Percentiles rank a stretch among this genome's conserved stretches.
phyloP scores from a whole-genome alignment of 192 early-diverging fungal species.

The Kickxella alabastrina region DNA sequence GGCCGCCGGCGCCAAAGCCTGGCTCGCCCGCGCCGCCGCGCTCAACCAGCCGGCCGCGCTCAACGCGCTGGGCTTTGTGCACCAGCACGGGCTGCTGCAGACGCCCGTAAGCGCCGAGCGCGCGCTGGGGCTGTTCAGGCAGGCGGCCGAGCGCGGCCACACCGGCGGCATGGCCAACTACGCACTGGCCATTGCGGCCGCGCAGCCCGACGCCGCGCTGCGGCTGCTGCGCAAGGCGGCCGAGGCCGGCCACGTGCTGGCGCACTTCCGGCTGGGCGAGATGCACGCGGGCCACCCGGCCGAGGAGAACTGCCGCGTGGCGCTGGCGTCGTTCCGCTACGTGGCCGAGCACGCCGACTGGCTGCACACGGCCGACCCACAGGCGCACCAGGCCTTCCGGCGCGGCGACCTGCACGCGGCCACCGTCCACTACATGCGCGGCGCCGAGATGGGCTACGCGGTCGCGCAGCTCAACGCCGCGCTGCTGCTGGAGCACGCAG shows the following conservation, averaged over 20 bases:
- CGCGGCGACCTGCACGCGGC: constrained; percentile 68
- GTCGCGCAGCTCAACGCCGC: constrained; percentile 88
- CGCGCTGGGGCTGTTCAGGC: constrained; percentile 62
- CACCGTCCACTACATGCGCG: constrained; percentile 69
- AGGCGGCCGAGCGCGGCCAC: constrained; percentile 66
- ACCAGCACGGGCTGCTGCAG: constrained; percentile 62
- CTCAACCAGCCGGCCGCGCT: constrained; percentile 62
- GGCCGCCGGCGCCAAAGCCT: too few species aligned
- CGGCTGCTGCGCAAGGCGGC: constrained; percentile 59
- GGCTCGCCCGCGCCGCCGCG: constrained; percentile 71
- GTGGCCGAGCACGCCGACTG: constrained; percentile 85
- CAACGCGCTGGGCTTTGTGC: constrained; percentile 82
- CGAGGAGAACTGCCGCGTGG: constrained; percentile 59
- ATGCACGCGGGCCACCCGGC: constrained; percentile 50
- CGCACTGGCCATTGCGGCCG: constrained; percentile 37
- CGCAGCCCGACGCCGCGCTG: constrained; percentile 45
- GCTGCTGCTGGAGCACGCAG: constrained; percentile 69
- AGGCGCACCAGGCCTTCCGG: constrained; percentile 55
- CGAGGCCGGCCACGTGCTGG: constrained; percentile 63
- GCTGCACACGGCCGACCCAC: constrained; percentile 65
- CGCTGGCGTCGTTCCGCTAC: constrained; percentile 69
- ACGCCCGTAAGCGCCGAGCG: constrained; percentile 50
- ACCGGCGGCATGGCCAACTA: constrained; percentile 78
- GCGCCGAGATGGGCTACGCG: constrained; percentile 88
- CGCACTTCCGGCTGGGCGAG: constrained; percentile 77